Conservation (phyloP, 2,329 filamentous ascomycete genomes). For the Fusarium avenaceum region DNA sequence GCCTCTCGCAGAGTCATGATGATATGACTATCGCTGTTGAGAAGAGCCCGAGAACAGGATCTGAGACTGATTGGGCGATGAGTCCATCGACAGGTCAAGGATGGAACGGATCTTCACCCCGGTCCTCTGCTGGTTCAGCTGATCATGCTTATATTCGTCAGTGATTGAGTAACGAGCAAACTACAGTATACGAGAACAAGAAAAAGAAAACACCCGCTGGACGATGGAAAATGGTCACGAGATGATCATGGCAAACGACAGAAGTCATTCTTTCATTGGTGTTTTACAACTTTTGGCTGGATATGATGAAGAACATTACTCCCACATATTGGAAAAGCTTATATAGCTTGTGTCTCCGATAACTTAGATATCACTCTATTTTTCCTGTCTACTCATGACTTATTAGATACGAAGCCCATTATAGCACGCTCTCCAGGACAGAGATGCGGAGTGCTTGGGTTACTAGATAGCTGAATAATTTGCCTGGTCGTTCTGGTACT, state of each 20-base stretch:
- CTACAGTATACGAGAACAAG: slow-evolving; percentile 11
- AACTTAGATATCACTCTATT: slow-evolving; percentile 39
- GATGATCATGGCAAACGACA: neutral
- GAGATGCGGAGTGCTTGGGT: neutral
- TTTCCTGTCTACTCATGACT: slow-evolving; percentile 6
- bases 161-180: slow-evolving; percentile 4
- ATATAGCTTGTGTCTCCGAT: neutral
- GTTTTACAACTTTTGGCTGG: neutral
- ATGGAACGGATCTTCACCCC: slow-evolving; percentile 32
- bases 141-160: slow-evolving; percentile 19
- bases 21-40: slow-evolving; percentile 51
- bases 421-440: neutral
- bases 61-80: slow-evolving; percentile 27
- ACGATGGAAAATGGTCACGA: neutral
- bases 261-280: neutral
- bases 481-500: neutral
- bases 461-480: slow-evolving; percentile 23
- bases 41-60: slow-evolving; percentile 52
- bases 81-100: slow-evolving; percentile 22
- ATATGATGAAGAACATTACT: neutral
- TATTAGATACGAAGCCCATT: slow-evolving; percentile 29
- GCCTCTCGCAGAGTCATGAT: slow-evolving; percentile 34
- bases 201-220: slow-evolving; percentile 3
- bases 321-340: neutral
- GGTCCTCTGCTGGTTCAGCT: slow-evolving; percentile 24